Evolutionary conservation across 2,329 filamentous ascomycete genomes (phyloP).

Genomic region (Zalaria obscura): DNA sequence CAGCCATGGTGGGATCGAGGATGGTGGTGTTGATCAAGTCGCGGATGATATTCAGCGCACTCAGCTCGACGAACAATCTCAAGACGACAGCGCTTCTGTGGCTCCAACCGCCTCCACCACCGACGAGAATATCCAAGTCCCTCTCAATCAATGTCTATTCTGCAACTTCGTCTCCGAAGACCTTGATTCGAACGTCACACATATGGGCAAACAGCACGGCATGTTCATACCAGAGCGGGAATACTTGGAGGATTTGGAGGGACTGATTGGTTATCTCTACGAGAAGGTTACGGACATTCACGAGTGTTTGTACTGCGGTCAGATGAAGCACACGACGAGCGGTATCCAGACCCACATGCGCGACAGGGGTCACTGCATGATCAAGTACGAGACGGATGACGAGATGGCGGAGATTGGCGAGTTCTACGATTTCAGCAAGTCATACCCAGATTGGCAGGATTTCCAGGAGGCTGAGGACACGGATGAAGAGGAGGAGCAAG

Average conservation of each 20-base stretch:
- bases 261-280: constrained; percentile 64
- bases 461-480: constrained; percentile 47
- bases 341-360: constrained; percentile 94
- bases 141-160: constrained; percentile 58
- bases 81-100: constrained; percentile 18
- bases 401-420: constrained; percentile 92
- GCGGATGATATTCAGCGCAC: constrained; percentile 64
- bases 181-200: constrained; percentile 59
- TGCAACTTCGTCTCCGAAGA: constrained; percentile 77
- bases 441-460: constrained; percentile 70
- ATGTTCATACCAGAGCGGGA: constrained; percentile 89
- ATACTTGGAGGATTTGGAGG: constrained; percentile 71
- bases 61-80: constrained; percentile 31
- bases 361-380: constrained; percentile 93
- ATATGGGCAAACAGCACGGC: constrained; percentile 88
- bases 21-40: constrained; percentile 64
- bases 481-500: constrained; percentile 28
- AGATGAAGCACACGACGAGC: constrained; percentile 60
- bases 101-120: constrained; percentile 11
- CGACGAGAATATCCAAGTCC: constrained; percentile 23
- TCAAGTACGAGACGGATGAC: constrained; percentile 75
- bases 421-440: constrained; percentile 92
- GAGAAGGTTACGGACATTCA: constrained; percentile 66
- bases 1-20: constrained; percentile 43
- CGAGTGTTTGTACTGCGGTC: constrained; percentile 81